Evolutionary conservation across 2,329 filamentous ascomycete genomes (phyloP).

Genomic region (Cladosporium oxysporum): DNA sequence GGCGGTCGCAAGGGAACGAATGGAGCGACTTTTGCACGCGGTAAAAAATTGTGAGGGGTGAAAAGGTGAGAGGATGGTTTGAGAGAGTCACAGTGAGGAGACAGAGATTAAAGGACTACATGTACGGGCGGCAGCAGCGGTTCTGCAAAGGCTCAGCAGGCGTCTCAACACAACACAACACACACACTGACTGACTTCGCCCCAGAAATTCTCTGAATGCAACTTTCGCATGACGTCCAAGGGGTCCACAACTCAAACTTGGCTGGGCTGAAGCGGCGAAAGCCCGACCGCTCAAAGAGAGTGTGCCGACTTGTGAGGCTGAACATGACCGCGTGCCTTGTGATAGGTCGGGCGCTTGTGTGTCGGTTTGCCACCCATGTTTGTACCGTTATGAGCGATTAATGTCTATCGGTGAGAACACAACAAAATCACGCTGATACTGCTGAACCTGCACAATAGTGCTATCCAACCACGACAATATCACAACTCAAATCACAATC

Average conservation of each 20-base stretch:
- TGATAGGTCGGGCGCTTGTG: not conserved
- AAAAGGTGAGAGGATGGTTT: not conserved
- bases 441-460: too few relatives aligned
- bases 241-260: not conserved
- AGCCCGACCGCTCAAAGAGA: not conserved
- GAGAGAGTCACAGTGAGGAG: not conserved
- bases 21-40: slow-evolving; percentile 1
- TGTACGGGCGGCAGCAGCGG: not conserved
- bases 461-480: too few relatives aligned
- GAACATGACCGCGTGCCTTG: not conserved
- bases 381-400: not conserved
- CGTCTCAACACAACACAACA: not conserved
- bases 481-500: not conserved
- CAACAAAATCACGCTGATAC: not conserved
- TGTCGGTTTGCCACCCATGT: not conserved
- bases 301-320: not conserved
- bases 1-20: slow-evolving; percentile 1
- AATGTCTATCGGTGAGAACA: not conserved
- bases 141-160: not conserved
- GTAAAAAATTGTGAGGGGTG: not conserved
- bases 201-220: not conserved
- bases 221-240: not conserved
- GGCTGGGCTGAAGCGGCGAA: slow-evolving; percentile 6
- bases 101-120: not conserved
- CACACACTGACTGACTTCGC: not conserved